Percentiles rank a stretch among this genome's conserved stretches.
Evolutionary conservation across 2,329 filamentous ascomycete genomes (phyloP).

Genomic region (Calonectria hongkongensis): DNA sequence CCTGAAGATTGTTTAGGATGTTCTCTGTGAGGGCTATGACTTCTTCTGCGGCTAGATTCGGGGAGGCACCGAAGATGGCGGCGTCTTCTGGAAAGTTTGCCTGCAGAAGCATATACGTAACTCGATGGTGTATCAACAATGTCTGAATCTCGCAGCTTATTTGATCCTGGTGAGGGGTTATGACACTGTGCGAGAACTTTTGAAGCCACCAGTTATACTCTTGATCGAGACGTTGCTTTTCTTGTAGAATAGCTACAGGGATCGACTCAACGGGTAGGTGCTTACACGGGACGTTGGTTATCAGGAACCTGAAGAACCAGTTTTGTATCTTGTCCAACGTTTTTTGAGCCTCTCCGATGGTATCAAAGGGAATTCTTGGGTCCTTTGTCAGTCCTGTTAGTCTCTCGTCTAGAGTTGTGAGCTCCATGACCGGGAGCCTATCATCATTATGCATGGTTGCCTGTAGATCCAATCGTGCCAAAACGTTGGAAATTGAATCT

Average conservation of each 20-base stretch:
- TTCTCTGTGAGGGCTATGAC: conserved; percentile 35
- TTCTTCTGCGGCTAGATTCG: conserved; percentile 33
- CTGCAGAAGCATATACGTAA: conserved; percentile 39
- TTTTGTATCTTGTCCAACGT: conserved; percentile 41
- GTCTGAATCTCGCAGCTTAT: not conserved
- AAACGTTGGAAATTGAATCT: conserved; percentile 7
- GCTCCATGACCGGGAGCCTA: conserved; percentile 32
- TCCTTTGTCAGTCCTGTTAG: not conserved
- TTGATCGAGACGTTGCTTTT: conserved; percentile 18
- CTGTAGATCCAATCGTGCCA: conserved; percentile 44
- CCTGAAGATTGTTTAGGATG: conserved; percentile 22
- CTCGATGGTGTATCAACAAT: conserved; percentile 38
- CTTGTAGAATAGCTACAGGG: conserved; percentile 17
- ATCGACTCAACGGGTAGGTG: not conserved
- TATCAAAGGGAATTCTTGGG: not conserved
- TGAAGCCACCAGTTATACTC: conserved; percentile 28
- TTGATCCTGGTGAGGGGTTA: not conserved
- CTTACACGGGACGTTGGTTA: conserved; percentile 13
- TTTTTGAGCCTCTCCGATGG: conserved; percentile 33
- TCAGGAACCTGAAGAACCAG: conserved; percentile 40
- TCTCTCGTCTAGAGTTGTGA: not conserved
- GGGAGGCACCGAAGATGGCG: conserved; percentile 33
- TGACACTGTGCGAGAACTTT: not conserved
- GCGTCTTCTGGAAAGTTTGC: conserved; percentile 37
- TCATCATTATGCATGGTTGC: conserved; percentile 47